phyloP scores from a whole-genome alignment of 495 filamentous ascomycete species.

The Durotheca rogersii region DNA sequence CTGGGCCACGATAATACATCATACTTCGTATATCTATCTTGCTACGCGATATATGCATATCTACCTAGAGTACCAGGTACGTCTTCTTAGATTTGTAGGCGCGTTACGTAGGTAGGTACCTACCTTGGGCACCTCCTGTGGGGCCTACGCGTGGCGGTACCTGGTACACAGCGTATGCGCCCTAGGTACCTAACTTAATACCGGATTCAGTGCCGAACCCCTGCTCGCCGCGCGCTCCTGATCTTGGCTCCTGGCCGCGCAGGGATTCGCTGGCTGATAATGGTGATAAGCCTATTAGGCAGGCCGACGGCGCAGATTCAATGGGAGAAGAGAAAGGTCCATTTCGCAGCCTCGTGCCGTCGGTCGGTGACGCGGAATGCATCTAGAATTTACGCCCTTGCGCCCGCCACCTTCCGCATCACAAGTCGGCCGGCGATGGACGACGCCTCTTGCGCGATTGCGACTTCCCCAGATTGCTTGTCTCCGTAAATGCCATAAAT shows the following conservation, averaged over 20 bases:
- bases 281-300: slow-evolving; percentile 17
- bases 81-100: too few species aligned
- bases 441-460: slow-evolving; percentile 1
- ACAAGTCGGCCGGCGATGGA: slow-evolving; percentile 9
- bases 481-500: slow-evolving; percentile 14
- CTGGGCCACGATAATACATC: too few species aligned
- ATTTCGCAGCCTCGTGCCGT: slow-evolving; percentile 25
- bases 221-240: too few species aligned
- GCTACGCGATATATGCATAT: too few species aligned
- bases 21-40: too few species aligned
- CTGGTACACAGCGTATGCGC: neutral
- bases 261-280: slow-evolving; percentile 18
- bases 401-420: slow-evolving; percentile 4
- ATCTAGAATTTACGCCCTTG: neutral
- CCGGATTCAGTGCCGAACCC: neutral
- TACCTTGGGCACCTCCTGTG: neutral
- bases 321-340: too few species aligned
- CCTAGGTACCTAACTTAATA: neutral
- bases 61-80: too few species aligned
- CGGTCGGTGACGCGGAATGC: neutral
- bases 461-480: slow-evolving; percentile 15
- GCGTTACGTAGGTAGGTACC: too few species aligned
- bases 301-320: slow-evolving; percentile 5
- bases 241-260: too few species aligned
- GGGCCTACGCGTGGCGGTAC: too few species aligned